Conservation (phyloP, 2,329 filamentous ascomycete species). For the Celoporthe dispersa region DNA sequence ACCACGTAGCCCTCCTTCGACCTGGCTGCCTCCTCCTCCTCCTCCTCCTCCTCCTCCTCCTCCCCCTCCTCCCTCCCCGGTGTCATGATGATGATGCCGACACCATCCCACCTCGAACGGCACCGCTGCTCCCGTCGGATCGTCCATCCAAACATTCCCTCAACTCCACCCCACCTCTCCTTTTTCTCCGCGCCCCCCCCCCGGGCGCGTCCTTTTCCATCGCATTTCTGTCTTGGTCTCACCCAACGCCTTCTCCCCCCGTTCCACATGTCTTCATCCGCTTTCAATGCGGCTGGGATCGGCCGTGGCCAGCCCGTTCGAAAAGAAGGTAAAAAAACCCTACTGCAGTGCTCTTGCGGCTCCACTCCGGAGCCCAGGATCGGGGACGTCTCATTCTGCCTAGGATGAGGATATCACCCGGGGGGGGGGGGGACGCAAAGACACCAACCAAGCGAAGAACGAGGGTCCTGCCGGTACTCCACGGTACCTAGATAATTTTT, state of each 20-base stretch:
- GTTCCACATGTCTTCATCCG: not conserved
- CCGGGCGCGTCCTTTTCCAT: not conserved
- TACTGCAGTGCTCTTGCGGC: not conserved
- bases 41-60: not conserved
- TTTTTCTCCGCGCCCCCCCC: not conserved
- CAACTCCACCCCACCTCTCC: not conserved
- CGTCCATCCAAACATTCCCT: not conserved
- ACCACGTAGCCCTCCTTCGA: not conserved
- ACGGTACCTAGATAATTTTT: not conserved
- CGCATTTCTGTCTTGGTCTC: not conserved
- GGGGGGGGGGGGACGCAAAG: not conserved
- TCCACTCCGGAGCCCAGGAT: not conserved
- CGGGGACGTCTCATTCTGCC: not conserved
- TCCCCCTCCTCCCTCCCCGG: not conserved
- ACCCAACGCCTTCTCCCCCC: not conserved
- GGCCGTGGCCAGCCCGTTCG: not conserved
- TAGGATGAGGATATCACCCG: not conserved
- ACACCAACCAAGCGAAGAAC: not conserved
- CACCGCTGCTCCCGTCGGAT: not conserved
- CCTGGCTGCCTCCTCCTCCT: not conserved
- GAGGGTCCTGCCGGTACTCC: not conserved
- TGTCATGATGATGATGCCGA: conserved; percentile 6
- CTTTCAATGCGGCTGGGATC: conserved; percentile 2
- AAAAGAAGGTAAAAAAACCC: too few relatives aligned
- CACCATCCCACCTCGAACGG: not conserved